These are phyloP conservation scores for Chytridium lagenaria DNA, from an alignment of 371 early-diverging fungal species.

Conservation along the genomic window DNA sequence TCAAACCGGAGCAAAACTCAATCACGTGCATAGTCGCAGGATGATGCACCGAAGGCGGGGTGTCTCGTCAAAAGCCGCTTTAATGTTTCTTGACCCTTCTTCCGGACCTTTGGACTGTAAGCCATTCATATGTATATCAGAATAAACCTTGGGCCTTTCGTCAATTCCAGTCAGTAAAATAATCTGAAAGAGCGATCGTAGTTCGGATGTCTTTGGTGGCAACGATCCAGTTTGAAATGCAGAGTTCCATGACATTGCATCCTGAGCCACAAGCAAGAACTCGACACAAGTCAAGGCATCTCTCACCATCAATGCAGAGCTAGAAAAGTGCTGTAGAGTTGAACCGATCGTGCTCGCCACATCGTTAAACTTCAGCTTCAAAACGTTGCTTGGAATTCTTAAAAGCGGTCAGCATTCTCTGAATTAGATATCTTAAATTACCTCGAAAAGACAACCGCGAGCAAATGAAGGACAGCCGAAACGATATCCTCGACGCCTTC, in stretches of 20 bases:
- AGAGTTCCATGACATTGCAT: conserved; percentile 74
- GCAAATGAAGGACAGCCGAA: conserved; percentile 76
- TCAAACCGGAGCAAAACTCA: conserved; percentile 71
- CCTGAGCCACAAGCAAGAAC: conserved; percentile 79
- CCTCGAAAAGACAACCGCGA: conserved; percentile 81
- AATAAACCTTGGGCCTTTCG: conserved; percentile 74
- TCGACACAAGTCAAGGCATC: conserved; percentile 79
- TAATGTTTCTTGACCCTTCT: conserved; percentile 86
- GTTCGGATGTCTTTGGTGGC: conserved; percentile 30
- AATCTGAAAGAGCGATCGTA: conserved; percentile 71
- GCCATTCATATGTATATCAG: no score
- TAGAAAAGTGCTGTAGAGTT: conserved; percentile 54
- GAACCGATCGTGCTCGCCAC: conserved; percentile 64
- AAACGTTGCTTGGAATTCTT: conserved; percentile 55
- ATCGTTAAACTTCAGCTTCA: conserved; percentile 69
- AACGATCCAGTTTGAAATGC: conserved; percentile 29
- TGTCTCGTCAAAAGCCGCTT: conserved; percentile 69
- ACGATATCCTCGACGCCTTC: conserved; percentile 61
- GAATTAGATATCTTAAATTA: conserved; percentile 43
- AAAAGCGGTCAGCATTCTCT: background rate
- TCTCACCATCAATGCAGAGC: conserved; percentile 16
- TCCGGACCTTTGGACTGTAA: conserved; percentile 62
- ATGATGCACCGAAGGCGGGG: conserved; percentile 77
- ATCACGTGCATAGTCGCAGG: conserved; percentile 79
- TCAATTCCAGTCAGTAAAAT: conserved; percentile 81